These are phyloP conservation scores for Sclerotinia sclerotiorum DNA, from an alignment of 2,329 filamentous ascomycete genomes.

Conservation along the genomic window DNA sequence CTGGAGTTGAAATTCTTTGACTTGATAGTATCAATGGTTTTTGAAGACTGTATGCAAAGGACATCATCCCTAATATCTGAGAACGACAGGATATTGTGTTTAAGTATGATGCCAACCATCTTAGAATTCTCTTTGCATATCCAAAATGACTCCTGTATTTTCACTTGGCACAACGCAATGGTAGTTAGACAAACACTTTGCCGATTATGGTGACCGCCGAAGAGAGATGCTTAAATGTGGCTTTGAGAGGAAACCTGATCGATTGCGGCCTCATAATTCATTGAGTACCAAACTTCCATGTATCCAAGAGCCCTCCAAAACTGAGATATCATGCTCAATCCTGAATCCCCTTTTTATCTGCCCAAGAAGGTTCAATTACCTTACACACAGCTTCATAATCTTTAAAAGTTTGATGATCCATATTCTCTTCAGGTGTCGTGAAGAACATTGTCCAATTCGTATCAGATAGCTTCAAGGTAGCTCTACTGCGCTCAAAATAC, in stretches of 20 bases:
- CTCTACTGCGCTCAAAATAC: constrained; percentile 91
- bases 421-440: constrained; percentile 71
- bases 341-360: constrained; percentile 56
- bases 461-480: constrained; percentile 77
- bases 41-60: not conserved
- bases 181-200: not conserved
- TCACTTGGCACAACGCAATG: not conserved
- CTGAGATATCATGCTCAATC: constrained; percentile 46
- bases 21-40: not conserved
- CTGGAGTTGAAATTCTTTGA: not conserved
- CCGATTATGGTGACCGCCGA: not conserved
- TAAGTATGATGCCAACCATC: not conserved
- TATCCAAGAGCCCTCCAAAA: not conserved
- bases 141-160: not conserved
- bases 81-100: not conserved
- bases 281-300: not conserved
- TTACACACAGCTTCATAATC: constrained; percentile 79
- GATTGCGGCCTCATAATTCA: not conserved
- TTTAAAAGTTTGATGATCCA: constrained; percentile 54
- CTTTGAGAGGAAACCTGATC: not conserved
- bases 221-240: not conserved
- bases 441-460: constrained; percentile 98
- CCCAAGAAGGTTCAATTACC: constrained; percentile 62
- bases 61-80: not conserved
- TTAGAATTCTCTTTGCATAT: not conserved